phyloP scores from a whole-genome alignment of 176 grass and related monocot genomes.

The Oryza punctata region DNA sequence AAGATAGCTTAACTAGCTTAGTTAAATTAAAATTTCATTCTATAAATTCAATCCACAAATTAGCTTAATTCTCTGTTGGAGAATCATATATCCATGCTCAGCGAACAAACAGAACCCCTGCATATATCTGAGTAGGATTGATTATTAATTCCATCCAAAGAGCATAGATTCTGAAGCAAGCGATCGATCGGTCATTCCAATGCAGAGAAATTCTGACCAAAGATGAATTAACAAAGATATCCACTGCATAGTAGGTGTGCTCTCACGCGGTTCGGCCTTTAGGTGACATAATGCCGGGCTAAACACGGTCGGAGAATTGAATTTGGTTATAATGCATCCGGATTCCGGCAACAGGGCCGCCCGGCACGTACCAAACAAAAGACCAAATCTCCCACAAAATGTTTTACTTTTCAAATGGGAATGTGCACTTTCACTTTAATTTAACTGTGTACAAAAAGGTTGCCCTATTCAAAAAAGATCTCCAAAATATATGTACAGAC shows the following conservation, averaged over 20 bases:
- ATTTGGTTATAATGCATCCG: slow-evolving; percentile 39
- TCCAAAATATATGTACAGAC: not conserved
- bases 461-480: not conserved
- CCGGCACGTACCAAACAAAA: slow-evolving; percentile 24
- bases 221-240: not conserved
- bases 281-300: slow-evolving; percentile 45
- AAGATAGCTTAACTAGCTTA: too few species aligned
- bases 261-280: slow-evolving; percentile 39
- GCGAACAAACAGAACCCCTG: not conserved
- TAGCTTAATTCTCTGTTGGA: not conserved
- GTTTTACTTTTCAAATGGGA: not conserved
- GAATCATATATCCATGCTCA: not conserved
- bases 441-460: not conserved
- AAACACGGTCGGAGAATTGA: slow-evolving; percentile 37
- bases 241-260: slow-evolving; percentile 29
- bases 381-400: not conserved
- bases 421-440: not conserved
- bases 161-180: slow-evolving; percentile 4
- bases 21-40: too few species aligned
- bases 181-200: not conserved
- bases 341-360: not conserved
- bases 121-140: not conserved
- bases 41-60: not conserved
- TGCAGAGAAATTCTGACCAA: not conserved
- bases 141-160: not conserved